Evolutionary conservation across 2,329 filamentous ascomycete genomes (phyloP).

Genomic region (Calonectria hongkongensis): DNA sequence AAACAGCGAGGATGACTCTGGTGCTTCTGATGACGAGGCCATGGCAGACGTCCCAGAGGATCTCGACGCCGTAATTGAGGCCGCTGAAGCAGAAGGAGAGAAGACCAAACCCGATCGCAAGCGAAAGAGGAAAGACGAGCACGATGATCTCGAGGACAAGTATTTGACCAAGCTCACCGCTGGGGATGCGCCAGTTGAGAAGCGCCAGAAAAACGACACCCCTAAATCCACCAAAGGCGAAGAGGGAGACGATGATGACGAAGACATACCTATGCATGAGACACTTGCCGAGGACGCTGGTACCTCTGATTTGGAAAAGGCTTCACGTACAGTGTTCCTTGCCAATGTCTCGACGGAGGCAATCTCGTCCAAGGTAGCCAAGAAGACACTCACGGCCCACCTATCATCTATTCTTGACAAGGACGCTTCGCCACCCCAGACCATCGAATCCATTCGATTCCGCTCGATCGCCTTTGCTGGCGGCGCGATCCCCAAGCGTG

Average conservation of each 20-base stretch:
- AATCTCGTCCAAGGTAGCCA: slow-evolving; percentile 87
- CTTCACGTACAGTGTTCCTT: slow-evolving; percentile 92
- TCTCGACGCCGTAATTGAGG: slow-evolving; percentile 61
- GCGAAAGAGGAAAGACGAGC: slow-evolving; percentile 80
- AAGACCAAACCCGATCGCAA: slow-evolving; percentile 71
- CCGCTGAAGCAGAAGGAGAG: slow-evolving; percentile 57
- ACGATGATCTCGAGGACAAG: slow-evolving; percentile 81
- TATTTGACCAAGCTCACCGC: slow-evolving; percentile 81
- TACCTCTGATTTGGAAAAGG: slow-evolving; percentile 84
- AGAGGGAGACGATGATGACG: slow-evolving; percentile 67
- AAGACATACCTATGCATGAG: slow-evolving; percentile 71
- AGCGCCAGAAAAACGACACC: slow-evolving; percentile 69
- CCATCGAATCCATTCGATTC: slow-evolving; percentile 93
- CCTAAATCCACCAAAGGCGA: slow-evolving; percentile 56
- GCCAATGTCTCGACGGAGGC: slow-evolving; percentile 91
- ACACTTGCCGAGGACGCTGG: slow-evolving; percentile 72
- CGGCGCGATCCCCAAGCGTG: slow-evolving; percentile 88
- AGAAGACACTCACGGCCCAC: slow-evolving; percentile 85
- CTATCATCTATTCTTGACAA: slow-evolving; percentile 83
- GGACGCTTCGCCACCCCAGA: slow-evolving; percentile 75
- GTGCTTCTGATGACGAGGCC: slow-evolving; percentile 52
- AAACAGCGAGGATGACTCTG: slow-evolving; percentile 50
- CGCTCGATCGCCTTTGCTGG: slow-evolving; percentile 92
- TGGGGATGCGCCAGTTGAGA: slow-evolving; percentile 73
- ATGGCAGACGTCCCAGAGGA: slow-evolving; percentile 59